These are phyloP conservation scores for Trifolium fragiferum DNA, from an alignment of 306 rosid genomes.

Conservation along the genomic window DNA sequence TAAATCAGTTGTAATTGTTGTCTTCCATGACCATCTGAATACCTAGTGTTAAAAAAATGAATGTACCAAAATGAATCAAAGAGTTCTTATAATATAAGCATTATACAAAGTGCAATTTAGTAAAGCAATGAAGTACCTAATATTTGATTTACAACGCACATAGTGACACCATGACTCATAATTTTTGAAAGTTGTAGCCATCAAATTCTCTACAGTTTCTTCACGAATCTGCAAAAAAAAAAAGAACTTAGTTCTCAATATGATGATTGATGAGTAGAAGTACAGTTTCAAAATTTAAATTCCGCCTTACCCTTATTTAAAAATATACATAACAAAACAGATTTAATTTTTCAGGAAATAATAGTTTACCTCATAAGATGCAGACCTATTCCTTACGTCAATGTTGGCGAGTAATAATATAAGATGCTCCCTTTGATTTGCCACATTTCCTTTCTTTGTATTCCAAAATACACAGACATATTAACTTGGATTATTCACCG, in stretches of 20 bases:
- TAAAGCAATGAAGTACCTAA: constrained; percentile 58
- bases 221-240: constrained; percentile 70
- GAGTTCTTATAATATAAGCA: constrained; percentile 38
- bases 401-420: constrained; percentile 92
- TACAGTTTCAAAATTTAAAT: constrained; percentile 24
- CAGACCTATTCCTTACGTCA: constrained; percentile 53
- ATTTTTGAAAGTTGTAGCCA: constrained; percentile 71
- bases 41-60: constrained; percentile 51
- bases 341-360: constrained; percentile 35
- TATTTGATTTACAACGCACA: constrained; percentile 63
- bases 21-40: constrained; percentile 46
- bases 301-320: constrained; percentile 14
- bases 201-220: constrained; percentile 57
- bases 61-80: constrained; percentile 29
- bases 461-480: constrained; percentile 44
- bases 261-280: constrained; percentile 19
- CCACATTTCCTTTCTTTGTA: constrained; percentile 93
- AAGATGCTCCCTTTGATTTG: constrained; percentile 97
- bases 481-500: constrained; percentile 40
- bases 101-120: constrained; percentile 32
- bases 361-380: constrained; percentile 53
- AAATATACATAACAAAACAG: constrained; percentile 11
- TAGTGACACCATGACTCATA: constrained; percentile 89
- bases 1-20: constrained; percentile 77
- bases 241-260: constrained; percentile 40